Conservation (phyloP, 148 eudicot genomes). For the Arbutus unedo region DNA sequence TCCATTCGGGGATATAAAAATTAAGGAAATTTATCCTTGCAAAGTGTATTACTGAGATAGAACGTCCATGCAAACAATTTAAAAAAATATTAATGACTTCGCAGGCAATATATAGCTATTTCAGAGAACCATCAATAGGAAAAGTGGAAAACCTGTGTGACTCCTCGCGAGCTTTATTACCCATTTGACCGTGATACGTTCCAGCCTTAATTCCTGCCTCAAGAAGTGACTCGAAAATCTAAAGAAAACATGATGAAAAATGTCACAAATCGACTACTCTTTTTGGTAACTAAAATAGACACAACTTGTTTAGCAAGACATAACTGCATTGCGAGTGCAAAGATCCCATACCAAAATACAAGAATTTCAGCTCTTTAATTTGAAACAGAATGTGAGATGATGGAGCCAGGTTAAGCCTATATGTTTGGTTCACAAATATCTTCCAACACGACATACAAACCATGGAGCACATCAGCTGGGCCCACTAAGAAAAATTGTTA, state of each 20-base stretch:
- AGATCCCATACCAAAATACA: neutral
- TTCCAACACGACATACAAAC: neutral
- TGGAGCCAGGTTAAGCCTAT: neutral
- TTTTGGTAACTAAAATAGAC: neutral
- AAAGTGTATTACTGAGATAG: neutral
- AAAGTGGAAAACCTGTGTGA: constrained; percentile 50
- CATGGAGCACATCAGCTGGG: neutral
- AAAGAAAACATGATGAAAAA: constrained; percentile 12
- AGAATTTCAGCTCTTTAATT: neutral
- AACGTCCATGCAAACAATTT: neutral
- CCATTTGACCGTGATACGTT: constrained; percentile 83
- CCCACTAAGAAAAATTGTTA: neutral
- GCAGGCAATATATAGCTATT: neutral
- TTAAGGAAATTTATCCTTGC: neutral
- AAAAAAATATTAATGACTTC: neutral
- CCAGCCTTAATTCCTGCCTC: constrained; percentile 63
- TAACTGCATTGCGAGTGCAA: neutral
- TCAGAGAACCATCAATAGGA: constrained; percentile 1
- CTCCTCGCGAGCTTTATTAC: constrained; percentile 57
- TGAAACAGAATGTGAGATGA: neutral
- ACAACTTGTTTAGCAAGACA: neutral
- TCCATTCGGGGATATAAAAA: neutral
- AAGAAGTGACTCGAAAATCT: constrained; percentile 56
- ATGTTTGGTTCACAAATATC: neutral
- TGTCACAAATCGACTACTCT: neutral